A percentile compares a stretch with the other conserved stretches of the same genome.
These are phyloP conservation scores for Chloranthus sessilifolius DNA, from an alignment of 164 flowering plant species.

Conservation along the genomic window DNA sequence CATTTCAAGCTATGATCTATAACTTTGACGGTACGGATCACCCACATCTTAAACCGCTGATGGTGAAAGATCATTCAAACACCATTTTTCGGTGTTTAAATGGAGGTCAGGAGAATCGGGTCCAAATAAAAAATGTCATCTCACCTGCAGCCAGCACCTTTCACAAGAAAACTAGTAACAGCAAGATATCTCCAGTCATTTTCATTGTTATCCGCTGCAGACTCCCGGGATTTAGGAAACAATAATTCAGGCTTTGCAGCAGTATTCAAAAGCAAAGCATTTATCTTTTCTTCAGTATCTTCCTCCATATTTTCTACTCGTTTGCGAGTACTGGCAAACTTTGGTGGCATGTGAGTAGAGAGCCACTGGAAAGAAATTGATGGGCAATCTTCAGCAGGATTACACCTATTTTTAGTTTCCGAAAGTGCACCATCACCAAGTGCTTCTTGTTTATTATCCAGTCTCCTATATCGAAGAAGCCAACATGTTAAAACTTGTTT, in stretches of 20 bases:
- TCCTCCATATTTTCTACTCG: constrained; percentile 16
- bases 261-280: constrained; percentile 14
- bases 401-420: constrained; percentile 15
- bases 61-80: too few relatives aligned
- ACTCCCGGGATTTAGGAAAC: constrained; percentile 11
- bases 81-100: too few relatives aligned
- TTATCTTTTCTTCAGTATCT: constrained; percentile 8
- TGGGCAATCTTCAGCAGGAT: constrained; percentile 20
- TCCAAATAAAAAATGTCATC: constrained; percentile 4
- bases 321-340: constrained; percentile 29
- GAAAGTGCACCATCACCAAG: constrained; percentile 4
- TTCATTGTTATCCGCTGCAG: constrained; percentile 41
- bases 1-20: too few relatives aligned
- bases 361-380: constrained; percentile 91
- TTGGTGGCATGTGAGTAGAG: constrained; percentile 88
- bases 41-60: too few relatives aligned
- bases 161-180: constrained; percentile 91
- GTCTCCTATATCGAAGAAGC: constrained; percentile 41
- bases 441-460: constrained; percentile 23
- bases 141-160: constrained; percentile 55
- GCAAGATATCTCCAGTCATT: constrained; percentile 97
- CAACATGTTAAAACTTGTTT: constrained; percentile 89
- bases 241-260: constrained; percentile 11
- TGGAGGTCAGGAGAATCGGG: too few relatives aligned
- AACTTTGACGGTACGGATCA: too few relatives aligned